These are phyloP conservation scores for Passalora sequoiae DNA, from an alignment of 2,329 filamentous ascomycete species.

Conservation along the genomic window DNA sequence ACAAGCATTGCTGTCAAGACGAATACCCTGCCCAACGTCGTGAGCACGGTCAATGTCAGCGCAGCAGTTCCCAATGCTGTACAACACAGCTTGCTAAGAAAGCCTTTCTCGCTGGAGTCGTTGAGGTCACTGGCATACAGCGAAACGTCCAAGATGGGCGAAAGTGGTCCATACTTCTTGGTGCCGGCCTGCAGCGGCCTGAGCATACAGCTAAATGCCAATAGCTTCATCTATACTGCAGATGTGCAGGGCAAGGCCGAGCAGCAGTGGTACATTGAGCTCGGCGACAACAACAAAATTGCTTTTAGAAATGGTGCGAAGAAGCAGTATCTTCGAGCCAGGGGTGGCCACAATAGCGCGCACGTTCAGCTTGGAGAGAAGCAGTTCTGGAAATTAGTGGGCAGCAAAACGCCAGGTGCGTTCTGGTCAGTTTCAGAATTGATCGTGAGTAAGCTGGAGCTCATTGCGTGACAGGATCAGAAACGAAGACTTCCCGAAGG, in stretches of 20 bases:
- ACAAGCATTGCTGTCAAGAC: not conserved
- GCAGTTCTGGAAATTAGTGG: constrained; percentile 1
- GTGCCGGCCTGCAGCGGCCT: not conserved
- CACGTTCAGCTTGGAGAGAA: not conserved
- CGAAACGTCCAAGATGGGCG: not conserved
- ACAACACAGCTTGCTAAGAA: not conserved
- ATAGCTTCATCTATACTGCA: not conserved
- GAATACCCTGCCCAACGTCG: not conserved
- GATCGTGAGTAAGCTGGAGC: not conserved
- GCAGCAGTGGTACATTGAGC: not conserved
- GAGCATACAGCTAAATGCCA: not conserved
- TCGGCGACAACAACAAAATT: not conserved
- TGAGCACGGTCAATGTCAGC: not conserved
- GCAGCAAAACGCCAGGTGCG: not conserved
- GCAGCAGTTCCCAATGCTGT: not conserved
- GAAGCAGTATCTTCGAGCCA: not conserved
- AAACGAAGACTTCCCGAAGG: not conserved
- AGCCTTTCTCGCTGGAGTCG: not conserved
- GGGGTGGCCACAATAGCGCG: not conserved
- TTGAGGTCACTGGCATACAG: not conserved
- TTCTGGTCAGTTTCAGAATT: not conserved
- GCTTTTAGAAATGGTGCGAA: not conserved
- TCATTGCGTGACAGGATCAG: not conserved
- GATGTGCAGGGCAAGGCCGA: not conserved
- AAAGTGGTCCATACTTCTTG: not conserved